Conservation (phyloP, 2,329 filamentous ascomycete species). For the Diaporthe sp. region DNA sequence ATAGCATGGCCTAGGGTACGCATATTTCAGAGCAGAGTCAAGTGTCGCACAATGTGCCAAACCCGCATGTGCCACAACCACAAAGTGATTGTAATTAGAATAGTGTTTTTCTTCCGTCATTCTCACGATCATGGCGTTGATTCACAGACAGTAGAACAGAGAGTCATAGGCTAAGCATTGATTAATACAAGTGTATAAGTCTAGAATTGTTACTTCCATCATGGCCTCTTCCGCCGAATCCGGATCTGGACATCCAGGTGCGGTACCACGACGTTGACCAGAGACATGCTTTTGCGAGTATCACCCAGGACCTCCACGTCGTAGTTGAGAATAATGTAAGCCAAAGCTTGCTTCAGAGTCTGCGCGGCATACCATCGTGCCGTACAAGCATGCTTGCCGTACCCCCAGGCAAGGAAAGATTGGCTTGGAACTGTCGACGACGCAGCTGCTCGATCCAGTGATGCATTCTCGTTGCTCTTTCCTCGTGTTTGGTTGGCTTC, state of each 20-base stretch:
- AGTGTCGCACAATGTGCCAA: too few relatives aligned
- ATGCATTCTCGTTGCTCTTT: background rate
- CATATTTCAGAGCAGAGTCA: too few relatives aligned
- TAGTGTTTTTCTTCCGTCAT: too few relatives aligned
- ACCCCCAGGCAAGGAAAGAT: slow-evolving; percentile 35
- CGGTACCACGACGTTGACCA: background rate
- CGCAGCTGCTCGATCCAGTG: background rate
- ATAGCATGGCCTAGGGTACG: too few relatives aligned
- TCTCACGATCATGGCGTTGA: too few relatives aligned
- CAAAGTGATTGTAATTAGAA: too few relatives aligned
- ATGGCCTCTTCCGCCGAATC: background rate
- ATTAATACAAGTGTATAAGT: too few relatives aligned
- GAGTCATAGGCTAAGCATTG: too few relatives aligned
- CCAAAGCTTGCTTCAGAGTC: slow-evolving; percentile 38
- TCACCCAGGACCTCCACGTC: slow-evolving; percentile 30
- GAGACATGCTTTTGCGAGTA: background rate
- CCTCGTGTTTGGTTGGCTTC: background rate
- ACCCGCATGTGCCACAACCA: too few relatives aligned
- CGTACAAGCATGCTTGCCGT: slow-evolving; percentile 40
- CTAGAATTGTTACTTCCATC: too few relatives aligned
- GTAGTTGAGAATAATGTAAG: slow-evolving; percentile 37
- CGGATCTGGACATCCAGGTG: background rate
- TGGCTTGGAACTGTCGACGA: background rate
- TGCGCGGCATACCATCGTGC: slow-evolving; percentile 38
- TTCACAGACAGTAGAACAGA: too few relatives aligned